phyloP scores from a whole-genome alignment of 257 asterid species.

The Nyctanthes arbortristis region DNA sequence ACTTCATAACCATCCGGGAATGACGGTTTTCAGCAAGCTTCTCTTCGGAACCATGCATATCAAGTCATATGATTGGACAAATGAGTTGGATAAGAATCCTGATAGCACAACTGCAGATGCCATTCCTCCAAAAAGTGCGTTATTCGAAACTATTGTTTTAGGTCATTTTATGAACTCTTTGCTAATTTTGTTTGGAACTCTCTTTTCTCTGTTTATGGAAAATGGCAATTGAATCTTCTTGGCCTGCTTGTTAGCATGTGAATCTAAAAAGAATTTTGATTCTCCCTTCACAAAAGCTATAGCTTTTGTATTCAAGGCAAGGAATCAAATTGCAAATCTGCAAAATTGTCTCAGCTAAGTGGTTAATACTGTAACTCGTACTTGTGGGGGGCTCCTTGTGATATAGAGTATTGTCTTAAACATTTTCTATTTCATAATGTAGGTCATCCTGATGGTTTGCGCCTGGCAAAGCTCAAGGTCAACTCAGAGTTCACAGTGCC shows the following conservation, averaged over 20 bases:
- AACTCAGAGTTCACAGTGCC: conserved; percentile 64
- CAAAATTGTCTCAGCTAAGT: not conserved
- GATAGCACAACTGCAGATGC: conserved; percentile 22
- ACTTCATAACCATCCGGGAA: conserved; percentile 91
- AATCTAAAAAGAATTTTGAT: no score
- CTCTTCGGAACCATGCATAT: conserved; percentile 91
- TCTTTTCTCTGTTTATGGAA: not conserved
- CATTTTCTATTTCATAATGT: conserved; percentile 15
- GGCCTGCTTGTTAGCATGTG: not conserved
- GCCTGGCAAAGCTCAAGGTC: conserved; percentile 67
- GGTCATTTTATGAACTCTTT: not conserved
- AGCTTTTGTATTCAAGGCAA: not conserved
- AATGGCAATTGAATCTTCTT: not conserved
- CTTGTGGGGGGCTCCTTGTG: no score
- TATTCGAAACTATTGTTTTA: conserved; percentile 1
- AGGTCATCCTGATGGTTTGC: conserved; percentile 34
- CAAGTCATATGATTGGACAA: conserved; percentile 70
- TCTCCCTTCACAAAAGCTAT: not conserved
- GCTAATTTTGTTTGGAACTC: not conserved
- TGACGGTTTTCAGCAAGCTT: conserved; percentile 93
- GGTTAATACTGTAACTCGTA: no score
- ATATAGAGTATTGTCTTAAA: not conserved
- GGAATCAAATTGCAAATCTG: not conserved
- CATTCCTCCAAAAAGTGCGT: conserved; percentile 39
- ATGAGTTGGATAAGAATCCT: conserved; percentile 26